phyloP scores from a whole-genome alignment of 2,329 filamentous ascomycete genomes.

The Trichoderma asperellum region DNA sequence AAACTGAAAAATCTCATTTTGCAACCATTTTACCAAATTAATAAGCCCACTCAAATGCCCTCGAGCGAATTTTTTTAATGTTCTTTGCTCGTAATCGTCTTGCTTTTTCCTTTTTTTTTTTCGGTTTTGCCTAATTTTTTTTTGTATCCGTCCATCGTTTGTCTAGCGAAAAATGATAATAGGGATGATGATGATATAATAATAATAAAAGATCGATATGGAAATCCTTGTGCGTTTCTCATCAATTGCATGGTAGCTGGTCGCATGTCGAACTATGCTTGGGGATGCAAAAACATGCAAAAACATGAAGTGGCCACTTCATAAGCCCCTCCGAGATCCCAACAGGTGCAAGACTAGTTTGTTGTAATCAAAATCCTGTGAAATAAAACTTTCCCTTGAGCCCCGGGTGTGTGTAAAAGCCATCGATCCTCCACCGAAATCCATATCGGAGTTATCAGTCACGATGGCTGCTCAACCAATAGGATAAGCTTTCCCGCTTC shows the following conservation, averaged over 20 bases:
- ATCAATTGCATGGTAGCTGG: slow-evolving; percentile 23
- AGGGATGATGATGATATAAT: background rate
- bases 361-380: slow-evolving; percentile 28
- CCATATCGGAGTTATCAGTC: background rate
- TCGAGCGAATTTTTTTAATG: slow-evolving; percentile 2
- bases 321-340: slow-evolving; percentile 15
- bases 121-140: slow-evolving; percentile 10
- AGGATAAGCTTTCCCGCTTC: background rate
- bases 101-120: slow-evolving; percentile 1
- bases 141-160: slow-evolving; percentile 12
- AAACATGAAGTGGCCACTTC: background rate
- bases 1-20: slow-evolving; percentile 18
- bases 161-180: slow-evolving; percentile 19
- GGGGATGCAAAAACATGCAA: slow-evolving; percentile 19
- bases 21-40: slow-evolving; percentile 27
- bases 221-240: slow-evolving; percentile 19
- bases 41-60: slow-evolving; percentile 28
- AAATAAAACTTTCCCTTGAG: slow-evolving; percentile 2
- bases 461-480: background rate
- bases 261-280: slow-evolving; percentile 11
- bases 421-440: slow-evolving; percentile 2
- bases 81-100: slow-evolving; percentile 7
- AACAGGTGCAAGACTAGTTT: slow-evolving; percentile 26
- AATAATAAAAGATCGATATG: slow-evolving; percentile 22
- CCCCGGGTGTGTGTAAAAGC: background rate